Evolutionary conservation across 495 filamentous ascomycete species (phyloP).

Genomic region (Amorphotheca resinae): DNA sequence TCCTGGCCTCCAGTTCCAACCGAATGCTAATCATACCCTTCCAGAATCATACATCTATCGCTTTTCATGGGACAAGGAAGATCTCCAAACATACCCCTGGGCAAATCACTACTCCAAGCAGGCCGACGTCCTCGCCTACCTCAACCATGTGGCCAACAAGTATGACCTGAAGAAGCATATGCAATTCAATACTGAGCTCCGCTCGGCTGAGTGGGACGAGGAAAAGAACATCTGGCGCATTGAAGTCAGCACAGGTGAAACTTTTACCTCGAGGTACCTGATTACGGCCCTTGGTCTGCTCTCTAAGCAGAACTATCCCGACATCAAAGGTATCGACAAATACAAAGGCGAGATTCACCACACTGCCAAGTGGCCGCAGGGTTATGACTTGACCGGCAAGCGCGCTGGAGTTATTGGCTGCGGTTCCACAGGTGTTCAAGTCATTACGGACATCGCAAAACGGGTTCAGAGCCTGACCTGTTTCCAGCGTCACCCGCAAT

Average conservation of each 20-base stretch:
- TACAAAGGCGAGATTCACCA: constrained; percentile 32
- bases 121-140: not conserved
- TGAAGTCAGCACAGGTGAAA: not conserved
- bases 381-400: constrained; percentile 36
- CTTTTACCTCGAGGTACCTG: not conserved
- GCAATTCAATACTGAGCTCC: not conserved
- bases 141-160: not conserved
- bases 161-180: not conserved
- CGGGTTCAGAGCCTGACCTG: constrained; percentile 29
- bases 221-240: not conserved
- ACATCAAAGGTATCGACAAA: constrained; percentile 14
- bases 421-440: constrained; percentile 45
- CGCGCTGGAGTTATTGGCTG: constrained; percentile 44
- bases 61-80: not conserved
- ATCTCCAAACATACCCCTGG: not conserved
- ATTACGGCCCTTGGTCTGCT: not conserved
- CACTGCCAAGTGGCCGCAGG: constrained; percentile 35
- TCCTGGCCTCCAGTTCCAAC: constrained; percentile 20
- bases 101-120: not conserved
- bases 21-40: constrained; percentile 35
- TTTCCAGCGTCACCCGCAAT: constrained; percentile 38
- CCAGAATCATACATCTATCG: constrained; percentile 25
- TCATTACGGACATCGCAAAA: constrained; percentile 28
- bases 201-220: not conserved
- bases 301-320: too few relatives aligned